Conservation (phyloP, 1,284 basidiomycete genomes). For the Neolentinus lepideus region DNA sequence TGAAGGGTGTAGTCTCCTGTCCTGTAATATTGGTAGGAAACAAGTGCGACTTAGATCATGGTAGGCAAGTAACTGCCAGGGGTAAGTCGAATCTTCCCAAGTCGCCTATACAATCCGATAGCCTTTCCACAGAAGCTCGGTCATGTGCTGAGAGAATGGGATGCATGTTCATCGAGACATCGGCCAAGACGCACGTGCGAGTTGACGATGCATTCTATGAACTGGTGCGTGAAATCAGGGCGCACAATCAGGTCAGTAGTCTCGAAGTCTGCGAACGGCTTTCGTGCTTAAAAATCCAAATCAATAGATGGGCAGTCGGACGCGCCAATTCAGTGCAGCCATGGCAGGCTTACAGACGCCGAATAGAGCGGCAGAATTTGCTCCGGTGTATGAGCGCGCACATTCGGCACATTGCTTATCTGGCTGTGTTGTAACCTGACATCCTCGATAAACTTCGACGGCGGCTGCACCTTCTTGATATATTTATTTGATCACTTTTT, state of each 20-base stretch:
- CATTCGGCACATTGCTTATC: neutral
- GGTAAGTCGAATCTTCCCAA: constrained; percentile 46
- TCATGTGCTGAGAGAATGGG: constrained; percentile 95
- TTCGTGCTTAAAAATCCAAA: too few species aligned
- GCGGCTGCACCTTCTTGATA: too few species aligned
- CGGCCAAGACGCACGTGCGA: constrained; percentile 96
- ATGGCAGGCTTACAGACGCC: neutral
- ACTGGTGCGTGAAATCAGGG: constrained; percentile 93
- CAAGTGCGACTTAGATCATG: constrained; percentile 98
- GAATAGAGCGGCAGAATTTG: neutral
- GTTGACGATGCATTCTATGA: constrained; percentile 99
- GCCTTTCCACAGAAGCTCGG: constrained; percentile 85
- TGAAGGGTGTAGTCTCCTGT: constrained; percentile 98
- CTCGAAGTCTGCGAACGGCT: neutral
- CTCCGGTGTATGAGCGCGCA: neutral
- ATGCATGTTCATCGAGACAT: constrained; percentile 97
- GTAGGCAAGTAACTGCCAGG: constrained; percentile 94
- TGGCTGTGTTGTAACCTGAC: neutral
- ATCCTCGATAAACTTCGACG: too few species aligned
- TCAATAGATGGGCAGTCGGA: too few species aligned
- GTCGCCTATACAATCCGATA: too few species aligned
- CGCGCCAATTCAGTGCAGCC: neutral
- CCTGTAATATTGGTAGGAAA: constrained; percentile 98
- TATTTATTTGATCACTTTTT: too few species aligned
- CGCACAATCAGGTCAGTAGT: constrained; percentile 70